Conservation (phyloP, 495 filamentous ascomycete genomes). For the Aspergillus haitiensis region DNA sequence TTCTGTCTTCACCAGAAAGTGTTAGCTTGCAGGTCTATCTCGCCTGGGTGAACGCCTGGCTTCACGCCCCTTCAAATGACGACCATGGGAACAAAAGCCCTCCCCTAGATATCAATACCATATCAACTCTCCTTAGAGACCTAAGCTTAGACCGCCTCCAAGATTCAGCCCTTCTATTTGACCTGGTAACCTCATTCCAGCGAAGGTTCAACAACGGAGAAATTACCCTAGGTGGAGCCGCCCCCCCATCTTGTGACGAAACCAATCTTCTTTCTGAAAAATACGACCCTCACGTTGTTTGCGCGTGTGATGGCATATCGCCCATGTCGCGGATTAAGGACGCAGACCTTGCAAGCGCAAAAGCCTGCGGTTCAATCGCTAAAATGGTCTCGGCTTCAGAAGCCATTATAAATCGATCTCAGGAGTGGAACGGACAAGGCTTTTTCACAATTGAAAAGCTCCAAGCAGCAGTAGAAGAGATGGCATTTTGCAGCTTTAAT, state of each 20-base stretch:
- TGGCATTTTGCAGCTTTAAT: constrained; percentile 16
- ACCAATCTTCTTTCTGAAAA: constrained; percentile 21
- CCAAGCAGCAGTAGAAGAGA: too few relatives aligned
- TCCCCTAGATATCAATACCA: constrained; percentile 5
- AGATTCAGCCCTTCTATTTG: constrained; percentile 4
- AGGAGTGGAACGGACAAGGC: too few relatives aligned
- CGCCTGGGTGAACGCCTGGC: constrained; percentile 24
- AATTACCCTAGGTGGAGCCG: constrained; percentile 14
- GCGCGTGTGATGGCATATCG: constrained; percentile 10
- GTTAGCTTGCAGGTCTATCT: too few relatives aligned
- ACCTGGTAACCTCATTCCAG: constrained; percentile 17
- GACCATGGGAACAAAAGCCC: background rate
- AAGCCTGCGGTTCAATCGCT: background rate
- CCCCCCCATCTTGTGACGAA: constrained; percentile 23
- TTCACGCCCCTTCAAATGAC: too few relatives aligned
- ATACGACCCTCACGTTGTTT: constrained; percentile 23
- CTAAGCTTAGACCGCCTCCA: constrained; percentile 14
- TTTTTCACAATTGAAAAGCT: too few relatives aligned
- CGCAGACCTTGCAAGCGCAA: background rate
- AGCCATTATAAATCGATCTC: too few relatives aligned
- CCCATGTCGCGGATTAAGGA: too few relatives aligned
- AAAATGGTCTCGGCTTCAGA: constrained; percentile 13
- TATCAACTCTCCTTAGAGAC: constrained; percentile 17
- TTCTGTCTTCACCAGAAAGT: too few relatives aligned
- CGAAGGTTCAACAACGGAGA: constrained; percentile 10